Evolutionary conservation across 2,329 filamentous ascomycete species (phyloP).

Genomic region (Neocatenulostroma microsporum): DNA sequence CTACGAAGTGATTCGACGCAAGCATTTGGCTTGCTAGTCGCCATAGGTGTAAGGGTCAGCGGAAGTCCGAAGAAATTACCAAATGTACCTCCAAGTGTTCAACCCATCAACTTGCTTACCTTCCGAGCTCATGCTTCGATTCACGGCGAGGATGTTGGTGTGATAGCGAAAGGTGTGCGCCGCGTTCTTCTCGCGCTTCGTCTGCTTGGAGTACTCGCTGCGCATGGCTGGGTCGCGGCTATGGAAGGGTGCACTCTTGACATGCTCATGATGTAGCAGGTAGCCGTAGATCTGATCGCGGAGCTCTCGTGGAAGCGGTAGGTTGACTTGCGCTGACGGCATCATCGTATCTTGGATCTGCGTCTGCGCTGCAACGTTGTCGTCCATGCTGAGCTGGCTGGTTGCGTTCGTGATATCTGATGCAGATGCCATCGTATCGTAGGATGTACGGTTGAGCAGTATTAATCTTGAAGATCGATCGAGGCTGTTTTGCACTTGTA

Average conservation of each 20-base stretch:
- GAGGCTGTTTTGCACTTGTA: too few species aligned
- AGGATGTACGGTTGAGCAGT: too few species aligned
- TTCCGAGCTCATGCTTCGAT: constrained; percentile 16
- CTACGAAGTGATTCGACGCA: constrained; percentile 13
- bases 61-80: too few species aligned
- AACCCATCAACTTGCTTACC: constrained; percentile 12
- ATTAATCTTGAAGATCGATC: too few species aligned
- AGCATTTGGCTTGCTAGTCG: constrained; percentile 17
- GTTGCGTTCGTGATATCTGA: too few species aligned
- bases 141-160: constrained; percentile 18
- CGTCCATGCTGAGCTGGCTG: too few species aligned
- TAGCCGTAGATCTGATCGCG: constrained; percentile 16
- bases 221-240: background rate
- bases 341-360: background rate
- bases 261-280: constrained; percentile 13
- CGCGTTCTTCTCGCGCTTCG: constrained; percentile 6
- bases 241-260: background rate
- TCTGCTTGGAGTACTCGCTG: background rate
- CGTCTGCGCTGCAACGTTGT: too few species aligned
- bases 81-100: too few species aligned
- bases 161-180: constrained; percentile 15
- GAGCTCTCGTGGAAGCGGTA: constrained; percentile 16
- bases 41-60: constrained; percentile 12
- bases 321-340: constrained; percentile 3
- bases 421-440: too few species aligned